A percentile compares a stretch with the other conserved stretches of the same genome.
Evolutionary conservation across 306 rosid species (phyloP).

Genomic region (Medicago truncatula): DNA sequence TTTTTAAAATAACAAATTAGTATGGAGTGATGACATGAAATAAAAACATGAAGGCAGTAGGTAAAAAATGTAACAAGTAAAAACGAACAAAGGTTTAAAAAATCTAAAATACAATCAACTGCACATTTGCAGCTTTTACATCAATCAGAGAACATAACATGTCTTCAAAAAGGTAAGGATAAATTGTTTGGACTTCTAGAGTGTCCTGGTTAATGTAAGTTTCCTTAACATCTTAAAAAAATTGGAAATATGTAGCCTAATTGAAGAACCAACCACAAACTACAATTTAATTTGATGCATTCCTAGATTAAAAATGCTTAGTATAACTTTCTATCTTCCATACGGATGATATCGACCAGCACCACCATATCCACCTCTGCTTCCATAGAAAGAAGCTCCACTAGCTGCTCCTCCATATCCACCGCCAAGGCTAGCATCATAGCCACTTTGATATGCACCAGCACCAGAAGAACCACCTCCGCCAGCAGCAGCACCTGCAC

Average conservation of each 20-base stretch:
- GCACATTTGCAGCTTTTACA: slow-evolving; percentile 49
- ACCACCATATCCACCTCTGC: slow-evolving; percentile 87
- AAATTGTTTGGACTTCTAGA: slow-evolving; percentile 29
- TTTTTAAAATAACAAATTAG: too few relatives aligned
- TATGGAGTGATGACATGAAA: neutral
- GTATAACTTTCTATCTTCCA: slow-evolving; percentile 67
- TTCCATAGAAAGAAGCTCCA: slow-evolving; percentile 84
- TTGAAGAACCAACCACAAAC: slow-evolving; percentile 47
- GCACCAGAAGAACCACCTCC: slow-evolving; percentile 58
- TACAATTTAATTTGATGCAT: slow-evolving; percentile 42
- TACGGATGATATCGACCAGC: slow-evolving; percentile 94
- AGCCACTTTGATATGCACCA: slow-evolving; percentile 73
- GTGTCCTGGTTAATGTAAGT: slow-evolving; percentile 17
- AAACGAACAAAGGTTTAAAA: slow-evolving; percentile 29
- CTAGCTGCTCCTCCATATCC: slow-evolving; percentile 76
- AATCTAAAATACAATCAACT: slow-evolving; percentile 47
- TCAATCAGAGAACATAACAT: slow-evolving; percentile 2
- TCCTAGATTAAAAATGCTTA: slow-evolving; percentile 46
- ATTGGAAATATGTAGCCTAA: slow-evolving; percentile 37
- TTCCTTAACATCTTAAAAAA: slow-evolving; percentile 19
- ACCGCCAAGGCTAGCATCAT: slow-evolving; percentile 68
- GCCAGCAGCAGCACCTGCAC: slow-evolving; percentile 51
- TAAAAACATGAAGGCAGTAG: neutral
- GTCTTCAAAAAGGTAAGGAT: neutral
- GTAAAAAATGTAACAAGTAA: slow-evolving; percentile 9